These are phyloP conservation scores for Effrenium voratum DNA, from an alignment of 73 alveolate species.

Conservation along the genomic window DNA sequence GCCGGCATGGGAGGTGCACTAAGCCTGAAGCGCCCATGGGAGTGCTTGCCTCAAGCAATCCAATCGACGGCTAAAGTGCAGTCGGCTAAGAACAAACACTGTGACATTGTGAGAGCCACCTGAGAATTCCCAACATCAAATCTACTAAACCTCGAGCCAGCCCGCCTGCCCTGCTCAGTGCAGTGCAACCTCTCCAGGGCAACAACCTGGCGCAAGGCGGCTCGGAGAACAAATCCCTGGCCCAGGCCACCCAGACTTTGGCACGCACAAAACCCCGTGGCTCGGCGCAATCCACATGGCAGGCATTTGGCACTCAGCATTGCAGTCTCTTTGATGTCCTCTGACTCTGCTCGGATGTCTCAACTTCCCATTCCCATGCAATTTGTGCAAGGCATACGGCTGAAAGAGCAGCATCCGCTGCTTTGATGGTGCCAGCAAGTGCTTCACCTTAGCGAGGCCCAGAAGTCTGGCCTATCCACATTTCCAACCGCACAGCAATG, in stretches of 20 bases:
- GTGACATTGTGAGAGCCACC: not conserved
- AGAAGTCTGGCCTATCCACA: not conserved
- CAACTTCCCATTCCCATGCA: too few species aligned
- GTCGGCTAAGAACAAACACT: not conserved
- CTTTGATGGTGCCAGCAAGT: slow-evolving; percentile 49
- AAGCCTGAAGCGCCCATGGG: not conserved
- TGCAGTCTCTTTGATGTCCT: not conserved
- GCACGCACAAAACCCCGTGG: not conserved
- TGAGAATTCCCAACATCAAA: not conserved
- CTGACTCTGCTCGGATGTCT: not conserved
- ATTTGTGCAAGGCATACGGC: slow-evolving; percentile 16
- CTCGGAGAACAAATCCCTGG: not conserved
- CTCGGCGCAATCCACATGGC: not conserved
- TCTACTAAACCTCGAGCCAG: not conserved
- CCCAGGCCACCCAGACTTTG: not conserved
- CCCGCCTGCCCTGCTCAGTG: slow-evolving; percentile 14
- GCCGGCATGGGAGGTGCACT: not conserved
- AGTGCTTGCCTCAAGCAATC: not conserved
- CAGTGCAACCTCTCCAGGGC: slow-evolving; percentile 71
- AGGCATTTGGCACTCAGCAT: not conserved
- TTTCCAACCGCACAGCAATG: not conserved
- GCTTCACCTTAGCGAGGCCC: slow-evolving; percentile 40
- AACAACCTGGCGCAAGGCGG: slow-evolving; percentile 37
- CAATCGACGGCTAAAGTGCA: not conserved
- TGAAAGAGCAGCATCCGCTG: slow-evolving; percentile 67